A percentile compares a stretch with the other conserved stretches of the same genome.
phyloP scores from a whole-genome alignment of 306 rosid species.

The Begonia masoniana region DNA sequence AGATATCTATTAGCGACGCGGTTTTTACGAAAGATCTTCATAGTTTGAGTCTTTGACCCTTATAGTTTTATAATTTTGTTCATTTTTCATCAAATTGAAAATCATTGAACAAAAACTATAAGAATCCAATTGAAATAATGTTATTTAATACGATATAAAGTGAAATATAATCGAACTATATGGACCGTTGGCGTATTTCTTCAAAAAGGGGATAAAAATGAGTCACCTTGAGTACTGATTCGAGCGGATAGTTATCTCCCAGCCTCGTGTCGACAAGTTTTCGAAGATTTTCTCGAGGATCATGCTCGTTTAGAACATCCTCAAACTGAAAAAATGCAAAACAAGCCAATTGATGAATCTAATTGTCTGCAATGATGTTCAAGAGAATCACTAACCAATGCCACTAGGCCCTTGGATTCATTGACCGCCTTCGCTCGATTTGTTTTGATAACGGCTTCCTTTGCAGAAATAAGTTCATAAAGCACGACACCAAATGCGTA shows the following conservation, averaged over 20 bases:
- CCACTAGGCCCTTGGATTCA: conserved; percentile 68
- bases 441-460: conserved; percentile 51
- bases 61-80: too few species aligned
- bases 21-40: too few species aligned
- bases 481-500: conserved; percentile 89
- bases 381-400: conserved; percentile 31
- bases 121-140: too few species aligned
- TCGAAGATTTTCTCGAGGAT: conserved; percentile 37
- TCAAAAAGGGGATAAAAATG: neutral
- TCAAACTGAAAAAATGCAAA: conserved; percentile 47
- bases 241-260: conserved; percentile 57
- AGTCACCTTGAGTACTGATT: conserved; percentile 66
- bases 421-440: conserved; percentile 16
- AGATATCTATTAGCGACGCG: neutral
- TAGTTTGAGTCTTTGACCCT: too few species aligned
- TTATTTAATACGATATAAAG: too few species aligned
- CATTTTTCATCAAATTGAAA: too few species aligned
- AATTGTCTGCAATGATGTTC: too few species aligned
- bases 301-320: conserved; percentile 40
- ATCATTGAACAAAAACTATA: neutral
- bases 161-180: too few species aligned
- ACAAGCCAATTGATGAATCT: too few species aligned
- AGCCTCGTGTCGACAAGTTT: conserved; percentile 65
- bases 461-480: conserved; percentile 82
- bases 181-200: too few species aligned